phyloP scores from a whole-genome alignment of 164 flowering plant species.

The Malania oleifera region DNA sequence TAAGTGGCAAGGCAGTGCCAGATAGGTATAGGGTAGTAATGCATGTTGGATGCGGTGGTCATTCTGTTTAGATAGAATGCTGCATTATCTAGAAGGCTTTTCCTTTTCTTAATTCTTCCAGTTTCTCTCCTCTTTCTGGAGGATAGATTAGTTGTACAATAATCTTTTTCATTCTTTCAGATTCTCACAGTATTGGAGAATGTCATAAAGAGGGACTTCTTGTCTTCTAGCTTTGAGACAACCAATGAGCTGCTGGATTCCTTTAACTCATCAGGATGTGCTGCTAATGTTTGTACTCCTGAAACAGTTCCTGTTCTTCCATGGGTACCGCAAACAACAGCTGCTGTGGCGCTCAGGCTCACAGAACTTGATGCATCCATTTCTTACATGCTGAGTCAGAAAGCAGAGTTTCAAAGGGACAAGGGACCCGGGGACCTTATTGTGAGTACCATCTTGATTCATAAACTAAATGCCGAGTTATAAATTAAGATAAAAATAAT shows the following conservation, averaged over 20 bases:
- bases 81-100: not conserved
- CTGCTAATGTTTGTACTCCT: constrained; percentile 18
- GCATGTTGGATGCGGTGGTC: no score
- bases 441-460: constrained; percentile 37
- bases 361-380: constrained; percentile 76
- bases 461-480: not conserved
- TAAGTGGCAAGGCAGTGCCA: no score
- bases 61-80: not conserved
- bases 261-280: constrained; percentile 7
- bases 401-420: constrained; percentile 38
- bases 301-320: constrained; percentile 54
- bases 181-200: constrained; percentile 54
- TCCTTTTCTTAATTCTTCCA: no score
- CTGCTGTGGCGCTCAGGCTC: constrained; percentile 76
- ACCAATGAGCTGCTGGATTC: constrained; percentile 51
- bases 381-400: constrained; percentile 49
- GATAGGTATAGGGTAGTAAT: no score
- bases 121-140: not conserved
- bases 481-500: no score
- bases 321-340: constrained; percentile 83
- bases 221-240: constrained; percentile 60
- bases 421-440: constrained; percentile 32
- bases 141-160: not conserved
- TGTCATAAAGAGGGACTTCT: constrained; percentile 48
- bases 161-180: constrained; percentile 26